Base-by-base conservation (phyloP, 2,329 filamentous ascomycete species). In the Amylocarpus encephaloides region DNA sequence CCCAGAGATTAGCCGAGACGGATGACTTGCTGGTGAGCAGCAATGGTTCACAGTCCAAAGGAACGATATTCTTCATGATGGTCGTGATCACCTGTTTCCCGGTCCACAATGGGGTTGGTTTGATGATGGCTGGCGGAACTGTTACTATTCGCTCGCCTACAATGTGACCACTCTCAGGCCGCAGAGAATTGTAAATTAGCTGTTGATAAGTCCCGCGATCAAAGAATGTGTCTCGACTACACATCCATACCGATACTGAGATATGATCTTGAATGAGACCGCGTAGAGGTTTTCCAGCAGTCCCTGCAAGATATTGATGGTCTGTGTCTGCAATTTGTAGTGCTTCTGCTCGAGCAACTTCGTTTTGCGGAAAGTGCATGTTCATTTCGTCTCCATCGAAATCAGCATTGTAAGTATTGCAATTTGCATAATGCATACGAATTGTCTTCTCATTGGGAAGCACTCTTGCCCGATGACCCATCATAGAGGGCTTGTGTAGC, bases 351-450 rank as follows among this genome's bases (percentile, higher is more conserved):
- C 93, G 80, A 13, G 93, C 93, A 57, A 97, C 77, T 66, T 97
- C 94, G 60, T 95, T 97, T 62, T 98, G 93, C 1, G 93, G 93
- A 64, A 98, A 97, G 70, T 98, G 93, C 91, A 98, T 94, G 68
- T 98, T 98, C 93, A 98, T 98, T 70, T 98, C 93, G 66, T 98
- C 93, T 68, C 93, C 93, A 64, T 98, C 94, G 65, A 98, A 98
- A 76, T 98, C 93, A 30, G 93, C 93, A 62, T 98, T 98, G 76
- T 98, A 98, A 0, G 93, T 96, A 65, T 98, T 98, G 69, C 93
- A 97, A 68, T 98, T 98, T 62, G 93, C 92, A 71, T 98, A 98
- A 73, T 98, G 93, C 92, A 98, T 97, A 59, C 93, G 90, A 66
- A 98, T 91, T 0, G 93, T 97, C 71, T 95, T 95, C 68, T 98